phyloP scores from a whole-genome alignment of 2,329 filamentous ascomycete genomes.

The Diaporthe australafricana region DNA sequence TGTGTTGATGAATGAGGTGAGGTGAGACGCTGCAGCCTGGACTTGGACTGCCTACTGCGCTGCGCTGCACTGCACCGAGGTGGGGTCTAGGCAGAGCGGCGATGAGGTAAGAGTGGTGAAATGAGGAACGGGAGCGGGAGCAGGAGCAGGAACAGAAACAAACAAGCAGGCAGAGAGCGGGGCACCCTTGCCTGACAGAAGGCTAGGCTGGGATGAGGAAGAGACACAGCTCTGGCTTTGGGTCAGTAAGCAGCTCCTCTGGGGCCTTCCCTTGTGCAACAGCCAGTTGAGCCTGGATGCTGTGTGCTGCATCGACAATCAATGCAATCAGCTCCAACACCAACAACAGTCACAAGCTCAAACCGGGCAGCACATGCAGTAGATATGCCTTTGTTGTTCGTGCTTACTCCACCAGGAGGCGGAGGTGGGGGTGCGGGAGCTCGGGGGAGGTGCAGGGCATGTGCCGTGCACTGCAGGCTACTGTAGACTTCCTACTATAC shows the following conservation, averaged over 20 bases:
- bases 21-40: neutral
- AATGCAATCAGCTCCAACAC: no score
- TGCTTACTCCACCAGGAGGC: no score
- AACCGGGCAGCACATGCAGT: no score
- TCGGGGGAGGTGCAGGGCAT: no score
- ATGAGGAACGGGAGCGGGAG: neutral
- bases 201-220: neutral
- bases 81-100: slow-evolving; percentile 8
- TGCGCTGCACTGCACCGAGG: neutral
- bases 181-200: neutral
- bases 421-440: no score
- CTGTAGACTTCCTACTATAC: no score
- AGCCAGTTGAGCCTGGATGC: no score
- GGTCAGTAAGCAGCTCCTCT: neutral
- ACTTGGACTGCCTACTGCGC: neutral
- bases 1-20: neutral
- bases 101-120: slow-evolving; percentile 21
- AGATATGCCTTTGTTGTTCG: no score
- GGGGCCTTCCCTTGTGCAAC: neutral
- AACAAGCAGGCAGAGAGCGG: neutral
- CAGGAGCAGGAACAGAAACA: neutral
- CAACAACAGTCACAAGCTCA: no score
- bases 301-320: no score
- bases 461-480: no score
- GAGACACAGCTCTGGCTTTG: neutral